Base-by-base conservation (phyloP, 306 rosid genomes). In the Elaeagnus macrophylla region DNA sequence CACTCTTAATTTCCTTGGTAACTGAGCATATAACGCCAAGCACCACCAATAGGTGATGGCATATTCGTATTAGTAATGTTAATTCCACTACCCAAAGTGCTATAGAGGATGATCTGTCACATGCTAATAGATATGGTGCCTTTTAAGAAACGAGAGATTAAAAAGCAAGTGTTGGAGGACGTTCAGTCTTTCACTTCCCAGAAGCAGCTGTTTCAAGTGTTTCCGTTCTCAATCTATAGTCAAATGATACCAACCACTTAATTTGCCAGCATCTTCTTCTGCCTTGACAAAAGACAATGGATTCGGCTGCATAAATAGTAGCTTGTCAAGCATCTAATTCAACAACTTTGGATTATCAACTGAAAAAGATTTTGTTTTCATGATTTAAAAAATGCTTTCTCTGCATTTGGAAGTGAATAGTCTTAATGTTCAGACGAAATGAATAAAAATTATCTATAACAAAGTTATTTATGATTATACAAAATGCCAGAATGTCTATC, bases 1-100 rank as follows among this genome's bases (percentile, higher is more conserved):
- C 48, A 56, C 54, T 17, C 58, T 69, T 18, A 52, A 64, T 64
- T 9, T 68, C 72, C 77, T 67, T 25, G 35, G 53, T 66, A 53
- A 68, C 46, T 42, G 49, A 66, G 62, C 72, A 65, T 12, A 69
- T 52, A 74, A 48, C 47, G 48, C 66, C 62, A 60, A 58, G 38
- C 25, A 68, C 43, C 60, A 49, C 48, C 19, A 40, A 25, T 25
- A 25, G 36, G 57, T 51, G 69, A 60, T 60, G 19, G 8, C 48
- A 60, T 51, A 62, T 54, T 10, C 18, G 42, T 2, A 42, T 38
- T 16, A 37, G 45, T 32, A 56, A 40, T 25, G 32, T 25, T n/a
- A n/a, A n/a, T n/a, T n/a, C 32, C 32, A 25, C 32, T 25, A 25
- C 32, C 32, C 32, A 25, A 46, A 12, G 12, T 39, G 53, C 37